A percentile compares a stretch with the other conserved stretches of the same genome.
Conservation (phyloP, 2,329 filamentous ascomycete genomes). For the Cryphonectria nitschkei region DNA sequence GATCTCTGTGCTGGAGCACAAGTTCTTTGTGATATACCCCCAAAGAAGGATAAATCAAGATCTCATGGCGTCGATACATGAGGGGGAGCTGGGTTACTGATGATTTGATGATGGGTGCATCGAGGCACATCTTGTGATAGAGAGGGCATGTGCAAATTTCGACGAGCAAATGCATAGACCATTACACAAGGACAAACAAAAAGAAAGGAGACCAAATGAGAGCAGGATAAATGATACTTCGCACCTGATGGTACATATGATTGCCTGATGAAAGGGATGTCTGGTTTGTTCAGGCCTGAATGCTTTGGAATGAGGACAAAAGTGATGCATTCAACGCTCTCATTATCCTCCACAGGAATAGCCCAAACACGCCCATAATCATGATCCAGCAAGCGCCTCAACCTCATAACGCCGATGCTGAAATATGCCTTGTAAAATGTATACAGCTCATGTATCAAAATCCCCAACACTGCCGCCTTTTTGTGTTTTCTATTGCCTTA, state of each 20-base stretch:
- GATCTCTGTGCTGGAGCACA: not conserved
- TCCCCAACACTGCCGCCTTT: not conserved
- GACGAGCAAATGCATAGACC: not conserved
- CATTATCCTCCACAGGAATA: conserved; percentile 5
- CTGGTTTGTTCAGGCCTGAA: not conserved
- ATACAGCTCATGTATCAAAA: not conserved
- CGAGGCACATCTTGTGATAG: not conserved
- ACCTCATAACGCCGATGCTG: conserved; percentile 16
- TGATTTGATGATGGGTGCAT: not conserved
- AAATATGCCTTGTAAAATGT: not conserved
- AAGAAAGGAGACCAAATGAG: not conserved
- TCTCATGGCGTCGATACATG: not conserved
- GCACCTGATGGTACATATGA: not conserved
- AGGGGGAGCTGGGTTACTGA: not conserved
- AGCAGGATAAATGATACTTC: not conserved
- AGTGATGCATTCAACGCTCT: not conserved
- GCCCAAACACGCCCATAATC: not conserved
- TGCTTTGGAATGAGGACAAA: not conserved
- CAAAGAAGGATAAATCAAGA: not conserved
- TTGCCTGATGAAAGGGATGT: not conserved
- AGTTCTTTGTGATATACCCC: conserved; percentile 9
- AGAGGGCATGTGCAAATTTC: not conserved
- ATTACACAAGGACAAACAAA: not conserved
- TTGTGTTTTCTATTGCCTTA: not conserved
- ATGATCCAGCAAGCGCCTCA: not conserved